Conservation (phyloP, 768 basidiomycete genomes). For the Gyrodon lividus region DNA sequence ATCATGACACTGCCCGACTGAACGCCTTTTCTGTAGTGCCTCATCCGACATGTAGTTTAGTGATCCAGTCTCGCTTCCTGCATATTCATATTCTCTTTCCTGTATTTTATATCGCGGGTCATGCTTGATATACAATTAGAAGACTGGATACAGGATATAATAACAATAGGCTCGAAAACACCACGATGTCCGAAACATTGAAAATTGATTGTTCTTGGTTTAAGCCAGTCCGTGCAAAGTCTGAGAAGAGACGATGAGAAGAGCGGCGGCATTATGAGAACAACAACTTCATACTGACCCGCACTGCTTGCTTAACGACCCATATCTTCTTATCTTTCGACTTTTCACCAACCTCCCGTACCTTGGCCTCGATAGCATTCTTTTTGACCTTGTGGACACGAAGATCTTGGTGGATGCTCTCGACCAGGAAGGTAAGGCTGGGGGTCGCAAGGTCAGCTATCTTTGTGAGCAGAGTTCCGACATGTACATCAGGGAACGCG, state of each 20-base stretch:
- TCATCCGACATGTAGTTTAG: background rate
- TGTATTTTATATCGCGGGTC: background rate
- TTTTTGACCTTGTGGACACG: constrained; percentile 75
- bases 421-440: constrained; percentile 66
- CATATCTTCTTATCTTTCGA: constrained; percentile 72
- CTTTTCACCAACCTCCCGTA: constrained; percentile 75
- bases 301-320: constrained; percentile 50
- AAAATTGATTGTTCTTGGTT: background rate
- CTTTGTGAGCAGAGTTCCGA: constrained; percentile 60
- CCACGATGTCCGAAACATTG: too few relatives aligned
- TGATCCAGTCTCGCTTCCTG: background rate
- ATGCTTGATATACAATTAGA: constrained; percentile 1
- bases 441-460: constrained; percentile 59
- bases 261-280: background rate
- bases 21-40: background rate
- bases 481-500: constrained; percentile 65
- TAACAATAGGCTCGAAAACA: constrained; percentile 3
- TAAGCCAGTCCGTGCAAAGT: constrained; percentile 7
- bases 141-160: constrained; percentile 8
- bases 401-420: constrained; percentile 69
- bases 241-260: constrained; percentile 8
- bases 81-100: background rate
- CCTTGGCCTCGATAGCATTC: constrained; percentile 78
- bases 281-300: constrained; percentile 1
- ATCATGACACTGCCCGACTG: constrained; percentile 21